These are phyloP conservation scores for Zarea fungicola DNA, from an alignment of 2,329 filamentous ascomycete genomes.

Conservation along the genomic window DNA sequence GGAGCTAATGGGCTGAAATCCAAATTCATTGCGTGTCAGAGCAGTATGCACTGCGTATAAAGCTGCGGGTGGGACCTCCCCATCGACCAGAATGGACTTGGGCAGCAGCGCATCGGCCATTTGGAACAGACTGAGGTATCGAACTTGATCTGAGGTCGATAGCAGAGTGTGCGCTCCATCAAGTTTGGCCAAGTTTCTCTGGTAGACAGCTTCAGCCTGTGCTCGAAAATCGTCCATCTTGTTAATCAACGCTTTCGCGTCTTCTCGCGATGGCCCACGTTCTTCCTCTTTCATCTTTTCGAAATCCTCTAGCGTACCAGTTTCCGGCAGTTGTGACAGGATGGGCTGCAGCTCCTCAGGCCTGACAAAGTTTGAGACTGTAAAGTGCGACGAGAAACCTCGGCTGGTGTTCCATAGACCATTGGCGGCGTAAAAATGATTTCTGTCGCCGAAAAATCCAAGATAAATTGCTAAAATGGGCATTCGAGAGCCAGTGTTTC, in stretches of 20 bases:
- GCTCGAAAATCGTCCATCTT: constrained; percentile 44
- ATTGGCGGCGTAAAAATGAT: constrained; percentile 50
- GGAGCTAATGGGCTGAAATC: constrained; percentile 49
- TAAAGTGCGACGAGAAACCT: constrained; percentile 42
- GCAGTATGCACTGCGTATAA: constrained; percentile 68
- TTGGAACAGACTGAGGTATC: constrained; percentile 46
- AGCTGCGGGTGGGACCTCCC: constrained; percentile 39
- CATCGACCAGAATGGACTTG: constrained; percentile 27
- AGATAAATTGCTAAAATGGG: constrained; percentile 49
- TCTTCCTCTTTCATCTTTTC: constrained; percentile 27
- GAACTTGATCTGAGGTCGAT: constrained; percentile 30
- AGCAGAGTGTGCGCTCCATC: constrained; percentile 41
- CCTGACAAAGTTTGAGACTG: constrained; percentile 42
- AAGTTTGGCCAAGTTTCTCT: constrained; percentile 42
- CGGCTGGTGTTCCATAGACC: constrained; percentile 45
- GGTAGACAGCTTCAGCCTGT: constrained; percentile 40
- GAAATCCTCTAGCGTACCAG: constrained; percentile 25
- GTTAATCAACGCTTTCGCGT: constrained; percentile 38
- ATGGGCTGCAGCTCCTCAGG: constrained; percentile 36
- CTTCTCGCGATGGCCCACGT: constrained; percentile 39
- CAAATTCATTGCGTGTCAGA: constrained; percentile 53
- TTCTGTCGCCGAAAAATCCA: constrained; percentile 43
- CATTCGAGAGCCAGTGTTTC: constrained; percentile 34
- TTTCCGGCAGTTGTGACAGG: constrained; percentile 25
- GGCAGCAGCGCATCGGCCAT: constrained; percentile 43